A percentile compares a stretch with the other conserved stretches of the same genome.
Conservation (phyloP, 225 moss, liverwort and hornwort genomes). For the Marchantia polymorpha region DNA sequence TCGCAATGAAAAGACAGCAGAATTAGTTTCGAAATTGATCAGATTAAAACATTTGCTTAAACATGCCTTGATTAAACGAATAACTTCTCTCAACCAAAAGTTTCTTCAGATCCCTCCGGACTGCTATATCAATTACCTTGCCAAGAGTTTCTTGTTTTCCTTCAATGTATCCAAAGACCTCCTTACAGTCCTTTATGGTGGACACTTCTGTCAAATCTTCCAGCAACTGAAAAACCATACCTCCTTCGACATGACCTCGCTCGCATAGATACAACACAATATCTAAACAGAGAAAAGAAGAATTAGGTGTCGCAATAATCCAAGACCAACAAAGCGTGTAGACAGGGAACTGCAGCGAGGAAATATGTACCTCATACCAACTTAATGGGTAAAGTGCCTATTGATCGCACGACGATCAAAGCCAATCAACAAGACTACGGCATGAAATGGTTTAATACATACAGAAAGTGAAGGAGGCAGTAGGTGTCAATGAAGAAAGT, state of each 20-base stretch:
- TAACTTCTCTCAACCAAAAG: background rate
- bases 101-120: background rate
- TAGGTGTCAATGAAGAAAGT: background rate
- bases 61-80: background rate
- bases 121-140: conserved; percentile 39
- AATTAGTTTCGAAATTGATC: background rate
- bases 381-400: too few relatives aligned
- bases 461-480: background rate
- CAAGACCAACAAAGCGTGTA: background rate
- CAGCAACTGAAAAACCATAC: conserved; percentile 95
- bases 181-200: conserved; percentile 96
- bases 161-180: conserved; percentile 96
- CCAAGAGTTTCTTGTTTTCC: conserved; percentile 98
- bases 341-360: background rate
- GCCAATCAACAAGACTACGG: background rate
- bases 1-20: background rate
- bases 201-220: conserved; percentile 98
- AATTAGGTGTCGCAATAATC: too few relatives aligned
- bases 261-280: conserved; percentile 90
- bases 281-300: conserved; percentile 39
- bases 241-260: conserved; percentile 96
- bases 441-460: background rate
- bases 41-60: background rate
- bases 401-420: too few relatives aligned
- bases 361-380: background rate